These are phyloP conservation scores for Cornus suecica DNA, from an alignment of 148 eudicot species.

Conservation along the genomic window DNA sequence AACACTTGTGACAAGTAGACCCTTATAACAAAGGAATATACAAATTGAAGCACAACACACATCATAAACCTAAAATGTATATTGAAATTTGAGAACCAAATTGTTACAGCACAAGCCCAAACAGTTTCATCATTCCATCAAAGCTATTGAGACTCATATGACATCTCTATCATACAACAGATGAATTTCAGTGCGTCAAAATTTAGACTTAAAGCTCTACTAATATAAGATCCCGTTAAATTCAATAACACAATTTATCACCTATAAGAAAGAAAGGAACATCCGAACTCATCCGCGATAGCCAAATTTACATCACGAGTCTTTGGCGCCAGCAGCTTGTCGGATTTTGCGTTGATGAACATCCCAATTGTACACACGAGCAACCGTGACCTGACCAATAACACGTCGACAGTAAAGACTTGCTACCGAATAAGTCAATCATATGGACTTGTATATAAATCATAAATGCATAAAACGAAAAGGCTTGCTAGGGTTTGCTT, in stretches of 20 bases:
- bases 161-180: constrained; percentile 1
- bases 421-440: no score
- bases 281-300: background rate
- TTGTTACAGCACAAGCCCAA: constrained; percentile 4
- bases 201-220: background rate
- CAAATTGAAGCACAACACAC: background rate
- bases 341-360: constrained; percentile 78
- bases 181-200: background rate
- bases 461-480: background rate
- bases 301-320: constrained; percentile 32
- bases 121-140: background rate
- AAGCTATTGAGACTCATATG: background rate
- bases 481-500: background rate
- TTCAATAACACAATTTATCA: background rate
- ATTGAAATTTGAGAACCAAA: background rate
- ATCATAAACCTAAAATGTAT: background rate
- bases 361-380: constrained; percentile 97
- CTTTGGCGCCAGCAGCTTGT: constrained; percentile 39
- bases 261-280: background rate
- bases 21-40: background rate
- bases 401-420: background rate
- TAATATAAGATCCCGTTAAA: background rate
- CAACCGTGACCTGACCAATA: constrained; percentile 70
- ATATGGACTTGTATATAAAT: background rate
- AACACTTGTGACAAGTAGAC: no score